Base-by-base conservation (phyloP, 73 alveolate genomes). In the Paramecium primaurelia region DNA sequence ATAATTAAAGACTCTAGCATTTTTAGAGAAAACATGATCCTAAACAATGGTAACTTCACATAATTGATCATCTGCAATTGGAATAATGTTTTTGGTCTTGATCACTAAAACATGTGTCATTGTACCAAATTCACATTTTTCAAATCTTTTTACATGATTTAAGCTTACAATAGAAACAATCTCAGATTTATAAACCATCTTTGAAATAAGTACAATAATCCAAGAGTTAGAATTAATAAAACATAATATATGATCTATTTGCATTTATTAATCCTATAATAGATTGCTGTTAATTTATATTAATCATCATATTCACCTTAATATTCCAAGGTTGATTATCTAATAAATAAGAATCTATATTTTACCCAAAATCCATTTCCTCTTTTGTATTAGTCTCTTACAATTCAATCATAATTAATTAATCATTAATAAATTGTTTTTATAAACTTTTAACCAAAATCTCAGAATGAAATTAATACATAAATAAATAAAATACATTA, bases 61-160 rank as follows among this genome's bases (percentile, higher is more conserved):
- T 12, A 73, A 25, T 73, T 34, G 8, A 73, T 73, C 87, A 73
- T 73, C 87, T 30, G 87, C 58, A 40, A 73, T 73, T 36, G 58
- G 58, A 9, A 73, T 73, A 8, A 40, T 37, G 47, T 73, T 73
- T 14, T 73, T 73, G 40, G 87, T 73, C 38, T 73, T 73, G 22
- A 73, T 40, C 54, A 73, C 59, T 34, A 73, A 44, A 37, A 73
- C 87, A 73, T 73, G 87, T 32, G 87, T 73, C 59, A 73, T 37
- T 73, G 58, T 40, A 22, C 47, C 60, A 73, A 16, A 73, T 73
- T 32, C 8, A 1, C 87, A 73, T 36, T 34, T 37, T 22, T 37
- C 59, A 73, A 37, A 37, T 73, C 64, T 73, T 37, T 36, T 36
- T 37, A 37, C 40, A 38, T 37, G 87, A 40, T 37, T 73, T 30